Evolutionary conservation across 1,284 basidiomycete genomes (phyloP).

Genomic region (Chondrostereum purpureum): DNA sequence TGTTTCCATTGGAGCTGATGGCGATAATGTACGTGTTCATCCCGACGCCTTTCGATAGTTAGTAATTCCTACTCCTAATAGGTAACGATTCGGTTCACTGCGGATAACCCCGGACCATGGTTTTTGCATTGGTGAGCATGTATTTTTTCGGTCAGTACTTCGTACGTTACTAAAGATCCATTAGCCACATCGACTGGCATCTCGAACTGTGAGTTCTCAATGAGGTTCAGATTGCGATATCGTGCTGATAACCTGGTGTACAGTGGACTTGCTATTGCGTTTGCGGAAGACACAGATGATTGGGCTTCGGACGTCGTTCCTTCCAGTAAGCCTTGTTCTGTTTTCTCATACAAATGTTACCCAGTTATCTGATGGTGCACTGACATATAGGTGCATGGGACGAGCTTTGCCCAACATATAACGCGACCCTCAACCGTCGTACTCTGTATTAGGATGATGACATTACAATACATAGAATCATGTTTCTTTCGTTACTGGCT

Average conservation of each 20-base stretch:
- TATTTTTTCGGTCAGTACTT: slow-evolving; percentile 1
- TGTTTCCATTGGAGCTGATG: slow-evolving; percentile 14
- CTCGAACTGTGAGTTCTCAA: slow-evolving; percentile 6
- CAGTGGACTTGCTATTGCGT: slow-evolving; percentile 3
- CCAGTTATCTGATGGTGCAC: not conserved
- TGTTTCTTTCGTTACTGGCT: too few species aligned
- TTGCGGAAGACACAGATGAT: slow-evolving; percentile 2
- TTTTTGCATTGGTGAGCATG: slow-evolving; percentile 1
- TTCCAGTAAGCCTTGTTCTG: not conserved
- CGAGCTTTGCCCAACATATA: slow-evolving; percentile 3
- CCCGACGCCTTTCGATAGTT: not conserved
- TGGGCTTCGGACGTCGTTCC: not conserved
- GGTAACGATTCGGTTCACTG: slow-evolving; percentile 21
- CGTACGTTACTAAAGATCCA: slow-evolving; percentile 4
- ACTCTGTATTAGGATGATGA: too few species aligned
- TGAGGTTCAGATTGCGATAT: not conserved
- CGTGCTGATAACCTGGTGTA: not conserved
- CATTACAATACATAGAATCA: too few species aligned
- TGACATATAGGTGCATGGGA: slow-evolving; percentile 1
- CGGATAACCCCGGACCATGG: slow-evolving; percentile 13
- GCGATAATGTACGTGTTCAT: slow-evolving; percentile 14
- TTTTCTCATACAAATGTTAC: not conserved
- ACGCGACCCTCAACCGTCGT: too few species aligned
- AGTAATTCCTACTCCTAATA: not conserved
- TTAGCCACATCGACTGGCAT: slow-evolving; percentile 9